Base-by-base conservation (phyloP, 192 early-diverging fungal species). In the Dissophora ornata region DNA sequence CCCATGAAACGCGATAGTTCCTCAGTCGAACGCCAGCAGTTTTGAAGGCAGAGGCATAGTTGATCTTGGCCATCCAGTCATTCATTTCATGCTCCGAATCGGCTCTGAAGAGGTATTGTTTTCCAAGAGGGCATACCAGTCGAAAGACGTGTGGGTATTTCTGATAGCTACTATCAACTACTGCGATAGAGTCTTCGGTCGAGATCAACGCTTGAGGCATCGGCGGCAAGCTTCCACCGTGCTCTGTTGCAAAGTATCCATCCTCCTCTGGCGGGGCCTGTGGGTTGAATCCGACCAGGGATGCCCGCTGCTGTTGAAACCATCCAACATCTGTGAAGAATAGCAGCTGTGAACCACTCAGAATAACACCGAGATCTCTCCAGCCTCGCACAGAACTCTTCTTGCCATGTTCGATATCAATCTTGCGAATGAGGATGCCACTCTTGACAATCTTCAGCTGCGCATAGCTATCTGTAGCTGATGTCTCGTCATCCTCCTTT, bases 91-190 rank as follows among this genome's bases (percentile, higher is more conserved):
- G 81, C 61, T 91, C 90, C 47, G 79, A 82, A 7, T 90, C 80
- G 6, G 90, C 89, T 78, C 89, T 82, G 57, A 94, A 83, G 38
- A 94, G 64, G 49, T 90, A 89, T 63, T 92, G 90, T 61, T 92
- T 87, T 25, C 89, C 89, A 41, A 91, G 88, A 6, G 83, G 88
- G 5, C 88, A 85, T 21, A 89, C 83, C 19, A 94, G 69, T 19
- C 92, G 86, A 70, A 92, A 92, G n/a, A 91, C 91, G 38, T 94
- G 84, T n/a, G 87, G 85, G 54, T 94, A 91, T 83, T 94, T 94
- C 47, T 68, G 86, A 77, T 94, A 94, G 7, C 64, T 80, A 12
- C 85, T 77, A 38, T 94, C 92, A 25, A 86, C 86, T 13, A 94
- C 79, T 18, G 89, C 87, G 25, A 94, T 86, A 11, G 90, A 87